phyloP scores from a whole-genome alignment of 352 stramenopile species.

The Phytophthora foliorum region DNA sequence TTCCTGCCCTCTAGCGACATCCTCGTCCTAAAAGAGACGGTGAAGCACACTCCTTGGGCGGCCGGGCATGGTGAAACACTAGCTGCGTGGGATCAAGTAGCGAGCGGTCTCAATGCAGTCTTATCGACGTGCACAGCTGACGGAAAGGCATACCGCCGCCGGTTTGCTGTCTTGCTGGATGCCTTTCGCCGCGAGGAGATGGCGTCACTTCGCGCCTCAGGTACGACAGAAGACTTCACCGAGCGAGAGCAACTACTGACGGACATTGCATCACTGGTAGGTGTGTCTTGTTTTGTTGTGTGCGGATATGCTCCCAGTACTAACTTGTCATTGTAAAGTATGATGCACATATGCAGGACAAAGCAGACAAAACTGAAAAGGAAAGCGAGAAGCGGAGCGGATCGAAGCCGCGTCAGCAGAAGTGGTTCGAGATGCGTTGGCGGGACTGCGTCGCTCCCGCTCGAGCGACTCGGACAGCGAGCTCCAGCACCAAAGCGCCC shows the following conservation, averaged over 20 bases:
- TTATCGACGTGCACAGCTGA: background rate
- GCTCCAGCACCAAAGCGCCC: background rate
- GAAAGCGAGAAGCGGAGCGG: constrained; percentile 6
- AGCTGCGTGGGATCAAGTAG: no score
- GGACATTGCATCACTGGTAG: no score
- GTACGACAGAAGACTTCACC: constrained; percentile 1
- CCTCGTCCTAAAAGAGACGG: background rate
- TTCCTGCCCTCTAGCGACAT: constrained; percentile 3
- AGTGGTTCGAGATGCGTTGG: constrained; percentile 11
- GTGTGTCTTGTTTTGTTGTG: no score
- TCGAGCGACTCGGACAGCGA: background rate
- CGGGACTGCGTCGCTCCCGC: background rate
- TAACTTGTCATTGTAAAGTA: no score
- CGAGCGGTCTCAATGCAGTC: no score
- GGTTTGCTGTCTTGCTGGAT: constrained; percentile 1
- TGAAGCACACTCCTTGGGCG: constrained; percentile 5
- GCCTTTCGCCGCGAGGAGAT: constrained; percentile 7
- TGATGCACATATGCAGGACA: constrained; percentile 10
- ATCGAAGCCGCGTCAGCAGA: constrained; percentile 6
- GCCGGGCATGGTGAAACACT: constrained; percentile 8
- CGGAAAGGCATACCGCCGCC: background rate
- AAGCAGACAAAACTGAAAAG: constrained; percentile 15
- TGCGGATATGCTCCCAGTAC: no score
- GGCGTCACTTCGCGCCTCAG: constrained; percentile 3
- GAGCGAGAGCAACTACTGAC: no score